Evolutionary conservation across 495 filamentous ascomycete species (phyloP).

Genomic region (Glutinoglossum americanum): DNA sequence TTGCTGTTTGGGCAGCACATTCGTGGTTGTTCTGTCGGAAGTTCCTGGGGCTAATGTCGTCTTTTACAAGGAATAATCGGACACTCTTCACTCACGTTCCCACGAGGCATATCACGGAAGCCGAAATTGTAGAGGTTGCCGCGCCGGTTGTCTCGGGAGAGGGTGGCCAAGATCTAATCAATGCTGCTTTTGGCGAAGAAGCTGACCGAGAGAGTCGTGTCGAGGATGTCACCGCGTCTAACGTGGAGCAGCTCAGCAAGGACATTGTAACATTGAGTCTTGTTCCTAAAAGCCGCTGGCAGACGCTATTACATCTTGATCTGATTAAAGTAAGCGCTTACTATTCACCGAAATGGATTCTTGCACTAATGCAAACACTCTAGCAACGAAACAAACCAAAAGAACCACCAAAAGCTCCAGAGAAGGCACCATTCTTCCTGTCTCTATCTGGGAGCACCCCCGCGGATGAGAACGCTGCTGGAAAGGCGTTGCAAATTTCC

Average conservation of each 20-base stretch:
- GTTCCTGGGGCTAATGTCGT: neutral
- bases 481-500: constrained; percentile 5
- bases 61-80: constrained; percentile 40
- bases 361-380: constrained; percentile 4
- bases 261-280: constrained; percentile 75
- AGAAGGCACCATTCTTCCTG: constrained; percentile 93
- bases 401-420: constrained; percentile 72
- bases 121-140: constrained; percentile 37
- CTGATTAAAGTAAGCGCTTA: constrained; percentile 39
- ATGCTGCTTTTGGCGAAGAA: constrained; percentile 42
- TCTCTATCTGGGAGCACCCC: constrained; percentile 18
- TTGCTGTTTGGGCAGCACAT: neutral
- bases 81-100: constrained; percentile 75
- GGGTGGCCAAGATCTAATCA: constrained; percentile 44
- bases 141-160: constrained; percentile 67
- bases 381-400: constrained; percentile 79
- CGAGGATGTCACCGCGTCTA: constrained; percentile 23
- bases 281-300: constrained; percentile 79
- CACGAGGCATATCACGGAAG: constrained; percentile 56
- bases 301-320: constrained; percentile 77
- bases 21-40: too few relatives aligned
- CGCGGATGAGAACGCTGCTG: neutral
- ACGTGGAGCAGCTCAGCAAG: constrained; percentile 50
- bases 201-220: constrained; percentile 21
- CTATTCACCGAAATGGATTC: neutral